A percentile compares a stretch with the other conserved stretches of the same genome.
phyloP scores from a whole-genome alignment of 768 basidiomycete species.

The Punctularia strigosozonata region DNA sequence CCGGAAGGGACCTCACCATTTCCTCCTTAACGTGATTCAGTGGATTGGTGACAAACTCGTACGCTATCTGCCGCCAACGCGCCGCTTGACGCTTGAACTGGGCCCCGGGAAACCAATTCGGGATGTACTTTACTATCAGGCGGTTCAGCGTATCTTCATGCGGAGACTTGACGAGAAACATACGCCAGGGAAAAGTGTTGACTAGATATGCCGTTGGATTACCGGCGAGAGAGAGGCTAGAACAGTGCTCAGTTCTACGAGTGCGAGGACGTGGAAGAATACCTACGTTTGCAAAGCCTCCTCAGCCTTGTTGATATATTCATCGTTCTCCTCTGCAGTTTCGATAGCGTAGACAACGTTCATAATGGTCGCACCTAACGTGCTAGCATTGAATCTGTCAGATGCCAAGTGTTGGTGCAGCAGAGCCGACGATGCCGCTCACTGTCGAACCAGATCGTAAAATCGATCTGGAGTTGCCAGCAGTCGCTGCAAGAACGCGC shows the following conservation, averaged over 20 bases:
- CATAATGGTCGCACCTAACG: not conserved
- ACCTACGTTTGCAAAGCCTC: slow-evolving; percentile 20
- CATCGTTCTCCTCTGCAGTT: not conserved
- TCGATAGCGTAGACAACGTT: not conserved
- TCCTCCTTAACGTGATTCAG: slow-evolving; percentile 6
- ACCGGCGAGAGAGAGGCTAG: too few relatives aligned
- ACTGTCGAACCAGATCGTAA: not conserved
- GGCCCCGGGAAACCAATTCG: slow-evolving; percentile 11
- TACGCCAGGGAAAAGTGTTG: too few relatives aligned
- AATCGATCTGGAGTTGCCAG: not conserved
- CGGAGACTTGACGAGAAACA: too few relatives aligned
- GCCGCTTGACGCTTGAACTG: slow-evolving; percentile 5
- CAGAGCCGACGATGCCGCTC: too few relatives aligned
- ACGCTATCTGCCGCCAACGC: slow-evolving; percentile 3
- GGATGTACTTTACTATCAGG: slow-evolving; percentile 9
- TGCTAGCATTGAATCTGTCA: not conserved
- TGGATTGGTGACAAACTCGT: slow-evolving; percentile 7
- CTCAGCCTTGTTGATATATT: not conserved
- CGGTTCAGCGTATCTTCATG: too few relatives aligned
- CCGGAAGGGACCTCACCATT: slow-evolving; percentile 2
- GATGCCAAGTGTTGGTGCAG: too few relatives aligned
- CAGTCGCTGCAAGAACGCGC: not conserved
- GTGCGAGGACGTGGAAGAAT: too few relatives aligned
- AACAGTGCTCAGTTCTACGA: too few relatives aligned
- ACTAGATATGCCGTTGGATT: too few relatives aligned